Conservation (phyloP, 768 basidiomycete species). For the Russula emetica region DNA sequence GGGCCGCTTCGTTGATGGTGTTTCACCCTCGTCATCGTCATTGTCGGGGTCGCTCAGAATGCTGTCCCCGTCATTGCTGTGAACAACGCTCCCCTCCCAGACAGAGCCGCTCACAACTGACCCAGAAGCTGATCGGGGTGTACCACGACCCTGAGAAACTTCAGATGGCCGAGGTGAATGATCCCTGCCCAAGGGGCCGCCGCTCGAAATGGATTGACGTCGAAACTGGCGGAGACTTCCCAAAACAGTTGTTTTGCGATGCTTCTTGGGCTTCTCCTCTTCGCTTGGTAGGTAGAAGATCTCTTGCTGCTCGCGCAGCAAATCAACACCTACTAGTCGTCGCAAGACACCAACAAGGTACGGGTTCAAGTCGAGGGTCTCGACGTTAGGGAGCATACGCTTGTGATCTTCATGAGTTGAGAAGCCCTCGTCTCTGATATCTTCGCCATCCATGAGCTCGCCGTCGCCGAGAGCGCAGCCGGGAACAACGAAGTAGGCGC, state of each 20-base stretch:
- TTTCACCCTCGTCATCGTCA: background rate
- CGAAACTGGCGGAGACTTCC: conserved; percentile 19
- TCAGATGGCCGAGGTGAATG: conserved; percentile 19
- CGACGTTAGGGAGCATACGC: conserved; percentile 46
- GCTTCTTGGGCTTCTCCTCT: conserved; percentile 36
- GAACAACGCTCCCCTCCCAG: background rate
- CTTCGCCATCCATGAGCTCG: conserved; percentile 52
- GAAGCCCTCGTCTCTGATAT: conserved; percentile 57
- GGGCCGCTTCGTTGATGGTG: conserved; percentile 14
- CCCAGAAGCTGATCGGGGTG: conserved; percentile 13
- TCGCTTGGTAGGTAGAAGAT: conserved; percentile 58
- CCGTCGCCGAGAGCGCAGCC: conserved; percentile 59
- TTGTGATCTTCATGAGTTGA: conserved; percentile 48
- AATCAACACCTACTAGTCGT: conserved; percentile 59
- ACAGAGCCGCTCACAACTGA: conserved; percentile 11
- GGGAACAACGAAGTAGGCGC: conserved; percentile 62
- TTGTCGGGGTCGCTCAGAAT: conserved; percentile 14
- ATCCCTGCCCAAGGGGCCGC: conserved; percentile 6
- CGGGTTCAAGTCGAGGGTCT: conserved; percentile 46
- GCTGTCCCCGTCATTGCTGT: conserved; percentile 1
- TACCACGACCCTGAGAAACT: conserved; percentile 3
- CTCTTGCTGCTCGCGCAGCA: conserved; percentile 59
- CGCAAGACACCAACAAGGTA: conserved; percentile 55
- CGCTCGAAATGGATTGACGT: conserved; percentile 21
- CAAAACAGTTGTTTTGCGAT: conserved; percentile 11